Evolutionary conservation across 1,139 yeast species (phyloP).

Genomic region (Debaryomycetaceae sp.): DNA sequence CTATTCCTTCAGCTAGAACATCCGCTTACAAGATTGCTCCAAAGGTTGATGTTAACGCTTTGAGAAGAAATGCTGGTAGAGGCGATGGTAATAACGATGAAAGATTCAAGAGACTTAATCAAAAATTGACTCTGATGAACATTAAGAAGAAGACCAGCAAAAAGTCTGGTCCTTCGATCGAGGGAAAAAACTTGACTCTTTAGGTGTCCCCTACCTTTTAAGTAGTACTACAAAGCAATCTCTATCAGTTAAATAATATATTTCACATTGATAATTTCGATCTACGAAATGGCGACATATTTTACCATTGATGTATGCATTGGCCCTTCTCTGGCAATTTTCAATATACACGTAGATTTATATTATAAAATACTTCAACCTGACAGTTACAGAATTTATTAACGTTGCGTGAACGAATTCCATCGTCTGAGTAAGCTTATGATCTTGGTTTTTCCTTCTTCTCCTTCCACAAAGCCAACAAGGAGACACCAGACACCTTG

Average conservation of each 20-base stretch:
- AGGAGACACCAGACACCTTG: conserved; percentile 99
- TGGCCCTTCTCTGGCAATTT: conserved; percentile 10
- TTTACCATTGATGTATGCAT: conserved; percentile 15
- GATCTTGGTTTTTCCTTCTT: conserved; percentile 99
- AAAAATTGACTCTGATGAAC: conserved; percentile 49
- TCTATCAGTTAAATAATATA: neutral
- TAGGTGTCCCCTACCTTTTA: conserved; percentile 13
- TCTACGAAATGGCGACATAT: neutral
- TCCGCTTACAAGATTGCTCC: conserved; percentile 93
- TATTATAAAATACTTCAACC: conserved; percentile 11
- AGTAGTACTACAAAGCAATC: too few species aligned
- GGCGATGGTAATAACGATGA: conserved; percentile 66
- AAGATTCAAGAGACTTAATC: conserved; percentile 69
- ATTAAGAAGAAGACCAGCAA: conserved; percentile 45
- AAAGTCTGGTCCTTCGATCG: conserved; percentile 76
- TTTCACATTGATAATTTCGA: neutral
- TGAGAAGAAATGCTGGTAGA: conserved; percentile 34
- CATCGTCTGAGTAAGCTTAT: conserved; percentile 30
- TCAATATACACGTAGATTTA: conserved; percentile 23
- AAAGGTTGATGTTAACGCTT: conserved; percentile 51
- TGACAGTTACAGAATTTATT: conserved; percentile 5
- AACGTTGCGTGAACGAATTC: conserved; percentile 1
- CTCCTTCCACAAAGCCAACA: conserved; percentile 99
- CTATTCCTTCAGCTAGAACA: conserved; percentile 86
- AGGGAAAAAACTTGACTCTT: conserved; percentile 63